Base-by-base conservation (phyloP, 176 grass and related monocot species). In the bread wheat (Triticum aestivum) region DNA sequence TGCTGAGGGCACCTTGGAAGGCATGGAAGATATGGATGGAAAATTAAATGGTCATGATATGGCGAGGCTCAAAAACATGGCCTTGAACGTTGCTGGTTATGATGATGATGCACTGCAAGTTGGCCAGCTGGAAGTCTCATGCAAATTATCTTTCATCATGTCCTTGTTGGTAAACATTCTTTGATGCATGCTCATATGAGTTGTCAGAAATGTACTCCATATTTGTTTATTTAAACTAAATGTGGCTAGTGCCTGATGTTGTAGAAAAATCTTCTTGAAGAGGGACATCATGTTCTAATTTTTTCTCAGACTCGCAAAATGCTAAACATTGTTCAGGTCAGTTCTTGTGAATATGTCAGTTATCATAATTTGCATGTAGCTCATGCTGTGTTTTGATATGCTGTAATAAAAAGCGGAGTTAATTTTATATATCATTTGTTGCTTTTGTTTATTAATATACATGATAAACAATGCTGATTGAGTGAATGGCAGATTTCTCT, bases 301-400 rank as follows among this genome's bases (percentile, higher is more conserved):
- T 98, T 98, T 88, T 95, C 96, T 0, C 93, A 98, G 45, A 93
- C 96, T 82, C 88, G 81, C 42, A 93, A 98, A 93, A 98, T 98
- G 93, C 78, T 98, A 59, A 89, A 98, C 66, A 69, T 95, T 81
- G 90, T 98, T 87, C 96, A 98, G 89, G 93, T 92, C 33, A 33
- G 33, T 33, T 33, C 33, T 33, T 33, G 33, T 33, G 33, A 33
- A 33, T 33, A 33, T 33, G 33, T 33, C 33, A 33, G 33, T 33
- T 33, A 33, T 33, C 33, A 33, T 33, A 33, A 33, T 33, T 33
- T 33, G 33, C 33, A 33, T 33, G 33, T 33, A 33, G 33, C 33
- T 33, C 33, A 33, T 33, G 33, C 33, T 33, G 33, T 33, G 33
- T 33, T 33, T 33, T 69, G 51, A 64, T 73, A 74, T 82, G 29